phyloP scores from a whole-genome alignment of 2,329 filamentous ascomycete genomes.

The Eutypella sp. region DNA sequence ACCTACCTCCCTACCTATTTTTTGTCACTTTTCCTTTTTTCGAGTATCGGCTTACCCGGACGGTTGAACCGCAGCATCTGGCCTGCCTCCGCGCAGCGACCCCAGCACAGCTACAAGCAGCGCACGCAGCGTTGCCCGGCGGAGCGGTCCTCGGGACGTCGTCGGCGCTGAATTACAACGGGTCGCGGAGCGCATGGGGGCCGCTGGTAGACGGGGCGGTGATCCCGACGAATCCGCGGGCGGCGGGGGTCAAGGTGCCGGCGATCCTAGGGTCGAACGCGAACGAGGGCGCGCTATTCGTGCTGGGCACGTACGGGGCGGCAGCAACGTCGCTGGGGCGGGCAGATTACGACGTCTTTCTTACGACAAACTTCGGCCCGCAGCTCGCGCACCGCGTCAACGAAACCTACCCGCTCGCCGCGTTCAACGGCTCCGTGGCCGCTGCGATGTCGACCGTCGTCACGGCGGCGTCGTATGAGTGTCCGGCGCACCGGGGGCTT shows the following conservation, averaged over 20 bases:
- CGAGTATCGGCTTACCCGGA: not conserved
- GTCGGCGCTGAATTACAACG: conserved; percentile 11
- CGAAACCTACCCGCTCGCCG: conserved; percentile 15
- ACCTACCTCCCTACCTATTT: not conserved
- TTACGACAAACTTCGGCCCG: conserved; percentile 21
- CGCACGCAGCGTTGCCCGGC: conserved; percentile 7
- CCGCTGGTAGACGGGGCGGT: conserved; percentile 20
- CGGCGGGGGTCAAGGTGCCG: conserved; percentile 21
- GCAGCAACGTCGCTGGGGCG: conserved; percentile 9
- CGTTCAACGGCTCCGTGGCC: conserved; percentile 12
- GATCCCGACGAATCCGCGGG: conserved; percentile 19
- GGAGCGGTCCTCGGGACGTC: conserved; percentile 5
- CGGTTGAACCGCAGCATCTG: conserved; percentile 3
- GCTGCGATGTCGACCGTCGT: conserved; percentile 13
- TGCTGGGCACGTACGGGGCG: conserved; percentile 13
- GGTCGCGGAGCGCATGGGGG: conserved; percentile 11
- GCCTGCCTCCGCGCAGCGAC: conserved; percentile 13
- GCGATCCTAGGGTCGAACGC: conserved; percentile 21
- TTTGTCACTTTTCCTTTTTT: not conserved
- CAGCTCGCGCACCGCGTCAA: conserved; percentile 17
- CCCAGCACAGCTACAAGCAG: conserved; percentile 4
- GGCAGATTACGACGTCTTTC: conserved; percentile 21
- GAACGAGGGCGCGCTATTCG: conserved; percentile 21
- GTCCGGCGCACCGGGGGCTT: conserved; percentile 14
- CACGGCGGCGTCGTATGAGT: conserved; percentile 17